Percentiles rank a stretch among this genome's conserved stretches.
These are phyloP conservation scores for Diaporthe ilicicola DNA, from an alignment of 2,329 filamentous ascomycete genomes.

Conservation along the genomic window DNA sequence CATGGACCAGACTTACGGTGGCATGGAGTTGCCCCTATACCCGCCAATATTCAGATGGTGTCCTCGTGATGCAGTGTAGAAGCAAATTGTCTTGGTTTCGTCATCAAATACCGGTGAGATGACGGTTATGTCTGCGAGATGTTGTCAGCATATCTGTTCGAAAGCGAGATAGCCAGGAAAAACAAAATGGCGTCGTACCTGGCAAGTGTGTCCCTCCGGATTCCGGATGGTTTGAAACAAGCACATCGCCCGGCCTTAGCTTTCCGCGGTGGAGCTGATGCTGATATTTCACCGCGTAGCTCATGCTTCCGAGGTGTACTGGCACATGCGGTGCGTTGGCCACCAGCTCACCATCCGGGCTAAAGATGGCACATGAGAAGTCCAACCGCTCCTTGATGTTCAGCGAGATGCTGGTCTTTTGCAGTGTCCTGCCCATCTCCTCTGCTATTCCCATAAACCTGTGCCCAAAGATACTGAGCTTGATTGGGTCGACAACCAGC, in stretches of 20 bases:
- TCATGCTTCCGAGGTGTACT: slow-evolving; percentile 53
- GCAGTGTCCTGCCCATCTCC: slow-evolving; percentile 65
- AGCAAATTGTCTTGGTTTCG: slow-evolving; percentile 40
- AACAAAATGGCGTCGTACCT: not conserved
- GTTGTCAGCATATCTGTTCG: not conserved
- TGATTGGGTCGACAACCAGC: slow-evolving; percentile 53
- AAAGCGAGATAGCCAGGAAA: not conserved
- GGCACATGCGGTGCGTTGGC: slow-evolving; percentile 53
- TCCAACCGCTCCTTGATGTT: slow-evolving; percentile 54
- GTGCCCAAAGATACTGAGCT: slow-evolving; percentile 63
- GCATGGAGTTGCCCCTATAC: slow-evolving; percentile 50
- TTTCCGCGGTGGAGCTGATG: slow-evolving; percentile 44
- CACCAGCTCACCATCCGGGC: slow-evolving; percentile 50
- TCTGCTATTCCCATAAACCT: slow-evolving; percentile 68
- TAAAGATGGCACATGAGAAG: slow-evolving; percentile 54
- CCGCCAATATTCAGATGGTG: slow-evolving; percentile 51
- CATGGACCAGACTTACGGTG: slow-evolving; percentile 38
- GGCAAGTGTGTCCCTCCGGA: slow-evolving; percentile 51
- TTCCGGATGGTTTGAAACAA: slow-evolving; percentile 50
- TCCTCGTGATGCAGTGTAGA: slow-evolving; percentile 50
- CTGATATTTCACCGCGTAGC: slow-evolving; percentile 49
- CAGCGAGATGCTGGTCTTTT: slow-evolving; percentile 63
- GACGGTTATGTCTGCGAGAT: slow-evolving; percentile 46
- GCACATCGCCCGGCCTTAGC: slow-evolving; percentile 49
- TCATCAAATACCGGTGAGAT: slow-evolving; percentile 49